Evolutionary conservation across 768 basidiomycete species (phyloP), one percentile per base, ranked within the genome.

Genomic region (Leccinum rimulosum): DNA sequence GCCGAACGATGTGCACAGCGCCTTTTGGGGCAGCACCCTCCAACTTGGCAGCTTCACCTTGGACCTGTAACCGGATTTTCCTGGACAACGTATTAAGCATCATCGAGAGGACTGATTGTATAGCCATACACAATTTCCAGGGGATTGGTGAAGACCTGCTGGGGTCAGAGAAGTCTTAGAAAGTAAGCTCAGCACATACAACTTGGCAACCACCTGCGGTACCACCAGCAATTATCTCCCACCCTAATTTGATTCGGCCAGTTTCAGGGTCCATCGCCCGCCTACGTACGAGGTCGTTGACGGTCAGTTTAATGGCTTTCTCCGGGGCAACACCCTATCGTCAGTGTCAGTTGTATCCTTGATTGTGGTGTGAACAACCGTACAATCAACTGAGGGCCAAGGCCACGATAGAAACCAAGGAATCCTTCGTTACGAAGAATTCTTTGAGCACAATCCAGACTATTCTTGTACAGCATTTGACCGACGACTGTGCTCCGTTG

Each of bases 161-260:
- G 10, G 52, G 22, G 8, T 72, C 35, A 69, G 68, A 61, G 57
- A 45, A 31, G 8, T 59, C 45, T 54, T 60, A 59, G 30, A 55
- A 50, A 62, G 33, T 28, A 52, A 55, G 30, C 22, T 50, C 30
- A 40, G 28, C 54, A 86, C 92, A 62, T 73, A 97, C 95, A 70
- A 99, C 97, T 88, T 99, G 97, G 71, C 93, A 95, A 68, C 89
- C 97, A 70, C 97, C 97, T 40, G 97, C 97, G 38, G 82, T 79
- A 66, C 90, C 97, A 77, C 97, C 97, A 35, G 96, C 96, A 6
- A 91, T 59, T 17, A 98, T 65, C 75, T 99, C 97, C 91, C 93
- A 95, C n/a, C 67, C 66, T n/a, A 97, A 69, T 58, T 87, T 84
- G 73, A 99, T 99, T 56, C 93, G 84, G 12, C 97, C 97, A 10